Evolutionary conservation across 495 filamentous ascomycete genomes (phyloP).

Genomic region (Melanomma pulvis-pyrius): DNA sequence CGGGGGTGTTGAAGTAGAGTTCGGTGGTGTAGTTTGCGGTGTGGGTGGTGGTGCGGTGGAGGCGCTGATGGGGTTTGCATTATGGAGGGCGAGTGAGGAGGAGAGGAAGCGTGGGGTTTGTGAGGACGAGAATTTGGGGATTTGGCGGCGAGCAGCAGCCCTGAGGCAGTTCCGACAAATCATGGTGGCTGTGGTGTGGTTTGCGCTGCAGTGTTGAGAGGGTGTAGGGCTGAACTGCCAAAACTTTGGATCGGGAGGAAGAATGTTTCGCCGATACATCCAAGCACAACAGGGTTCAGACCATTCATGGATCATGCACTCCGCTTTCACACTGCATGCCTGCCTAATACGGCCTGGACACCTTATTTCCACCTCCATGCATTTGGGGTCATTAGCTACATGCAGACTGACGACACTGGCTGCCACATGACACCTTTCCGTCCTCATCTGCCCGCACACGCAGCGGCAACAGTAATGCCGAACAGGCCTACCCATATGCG

Average conservation of each 20-base stretch:
- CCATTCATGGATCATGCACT: neutral
- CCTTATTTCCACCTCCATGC: neutral
- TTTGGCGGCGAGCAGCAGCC: constrained; percentile 20
- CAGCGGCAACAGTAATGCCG: neutral
- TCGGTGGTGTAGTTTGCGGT: constrained; percentile 10
- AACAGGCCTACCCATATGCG: neutral
- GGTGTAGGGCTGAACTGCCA: neutral
- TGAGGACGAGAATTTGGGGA: neutral
- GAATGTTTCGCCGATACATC: neutral
- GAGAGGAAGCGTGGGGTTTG: constrained; percentile 5
- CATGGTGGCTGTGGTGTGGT: constrained; percentile 26
- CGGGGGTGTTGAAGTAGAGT: constrained; percentile 17
- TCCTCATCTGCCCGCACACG: neutral
- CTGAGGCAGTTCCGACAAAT: constrained; percentile 41
- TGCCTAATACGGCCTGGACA: neutral
- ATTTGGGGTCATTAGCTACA: neutral
- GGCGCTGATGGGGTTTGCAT: neutral
- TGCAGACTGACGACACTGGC: neutral
- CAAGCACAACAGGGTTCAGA: neutral
- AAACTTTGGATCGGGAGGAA: neutral
- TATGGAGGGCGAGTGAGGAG: constrained; percentile 10
- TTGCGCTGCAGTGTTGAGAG: neutral
- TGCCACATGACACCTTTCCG: neutral
- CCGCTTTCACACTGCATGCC: neutral
- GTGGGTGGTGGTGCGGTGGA: constrained; percentile 21